phyloP scores from a whole-genome alignment of 208 protist genomes.

The Acanthamoeba healyi region DNA sequence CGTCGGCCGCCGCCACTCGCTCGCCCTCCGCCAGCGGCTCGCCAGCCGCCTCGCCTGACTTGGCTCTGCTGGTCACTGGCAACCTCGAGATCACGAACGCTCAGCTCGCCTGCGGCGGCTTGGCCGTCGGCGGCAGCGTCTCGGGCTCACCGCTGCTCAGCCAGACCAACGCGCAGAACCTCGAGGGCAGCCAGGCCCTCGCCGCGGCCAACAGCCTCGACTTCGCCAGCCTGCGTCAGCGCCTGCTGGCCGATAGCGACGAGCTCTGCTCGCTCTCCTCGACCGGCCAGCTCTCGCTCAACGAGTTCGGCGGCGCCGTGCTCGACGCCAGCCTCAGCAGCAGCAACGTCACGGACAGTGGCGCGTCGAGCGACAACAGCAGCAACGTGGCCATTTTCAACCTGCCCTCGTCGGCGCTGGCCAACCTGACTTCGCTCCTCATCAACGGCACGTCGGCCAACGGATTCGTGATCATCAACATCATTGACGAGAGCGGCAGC shows the following conservation, averaged over 20 bases:
- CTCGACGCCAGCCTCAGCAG: neutral
- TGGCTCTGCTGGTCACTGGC: neutral
- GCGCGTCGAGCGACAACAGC: neutral
- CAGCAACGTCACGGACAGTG: neutral
- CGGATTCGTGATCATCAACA: neutral
- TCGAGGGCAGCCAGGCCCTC: neutral
- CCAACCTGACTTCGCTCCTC: neutral
- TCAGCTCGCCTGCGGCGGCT: neutral
- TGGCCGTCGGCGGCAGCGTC: neutral
- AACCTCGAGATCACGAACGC: conserved; percentile 18
- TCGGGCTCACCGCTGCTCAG: neutral
- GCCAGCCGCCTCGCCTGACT: neutral
- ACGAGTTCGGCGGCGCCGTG: neutral
- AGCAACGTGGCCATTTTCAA: conserved; percentile 24
- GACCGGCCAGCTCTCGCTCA: neutral
- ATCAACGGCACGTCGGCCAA: neutral
- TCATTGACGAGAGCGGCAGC: neutral
- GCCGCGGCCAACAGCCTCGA: neutral
- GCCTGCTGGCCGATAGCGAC: neutral
- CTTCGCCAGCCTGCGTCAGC: neutral
- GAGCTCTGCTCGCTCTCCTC: neutral
- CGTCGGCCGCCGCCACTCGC: neutral
- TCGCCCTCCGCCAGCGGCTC: neutral
- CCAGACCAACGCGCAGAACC: neutral
- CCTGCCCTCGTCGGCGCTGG: neutral